phyloP scores from a whole-genome alignment of 2,329 filamentous ascomycete species.

The Fusarium anthophilum region DNA sequence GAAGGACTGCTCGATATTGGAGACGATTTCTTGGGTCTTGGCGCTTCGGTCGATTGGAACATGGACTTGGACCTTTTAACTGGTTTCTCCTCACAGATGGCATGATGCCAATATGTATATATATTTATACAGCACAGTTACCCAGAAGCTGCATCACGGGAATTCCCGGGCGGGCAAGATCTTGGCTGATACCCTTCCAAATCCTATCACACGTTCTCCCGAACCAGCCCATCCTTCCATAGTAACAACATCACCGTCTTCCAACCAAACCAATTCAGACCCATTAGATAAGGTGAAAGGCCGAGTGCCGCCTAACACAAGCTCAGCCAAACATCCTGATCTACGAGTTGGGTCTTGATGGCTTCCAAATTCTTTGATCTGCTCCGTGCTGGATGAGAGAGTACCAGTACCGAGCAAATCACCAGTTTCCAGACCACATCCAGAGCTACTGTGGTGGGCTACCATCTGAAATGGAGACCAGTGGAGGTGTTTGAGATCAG shows the following conservation, averaged over 20 bases:
- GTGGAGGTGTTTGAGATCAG: neutral
- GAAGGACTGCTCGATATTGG: neutral
- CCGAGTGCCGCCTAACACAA: neutral
- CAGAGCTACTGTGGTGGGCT: neutral
- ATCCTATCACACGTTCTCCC: neutral
- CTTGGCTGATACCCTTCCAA: neutral
- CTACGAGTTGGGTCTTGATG: neutral
- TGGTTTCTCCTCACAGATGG: neutral
- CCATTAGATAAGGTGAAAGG: neutral
- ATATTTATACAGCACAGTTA: fast-evolving
- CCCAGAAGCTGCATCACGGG: neutral
- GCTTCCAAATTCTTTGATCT: neutral
- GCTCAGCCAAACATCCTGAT: neutral
- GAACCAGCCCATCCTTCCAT: neutral
- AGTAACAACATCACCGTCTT: neutral
- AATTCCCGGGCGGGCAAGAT: neutral
- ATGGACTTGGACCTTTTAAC: neutral
- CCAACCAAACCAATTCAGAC: neutral
- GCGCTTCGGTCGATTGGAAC: neutral
- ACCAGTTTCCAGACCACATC: neutral
- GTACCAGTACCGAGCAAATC: neutral
- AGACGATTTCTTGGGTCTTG: neutral
- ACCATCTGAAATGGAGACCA: neutral
- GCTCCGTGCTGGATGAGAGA: neutral
- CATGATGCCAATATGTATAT: neutral